Conservation (phyloP, 164 flowering plant species). For the Chimonanthus salicifolius region DNA sequence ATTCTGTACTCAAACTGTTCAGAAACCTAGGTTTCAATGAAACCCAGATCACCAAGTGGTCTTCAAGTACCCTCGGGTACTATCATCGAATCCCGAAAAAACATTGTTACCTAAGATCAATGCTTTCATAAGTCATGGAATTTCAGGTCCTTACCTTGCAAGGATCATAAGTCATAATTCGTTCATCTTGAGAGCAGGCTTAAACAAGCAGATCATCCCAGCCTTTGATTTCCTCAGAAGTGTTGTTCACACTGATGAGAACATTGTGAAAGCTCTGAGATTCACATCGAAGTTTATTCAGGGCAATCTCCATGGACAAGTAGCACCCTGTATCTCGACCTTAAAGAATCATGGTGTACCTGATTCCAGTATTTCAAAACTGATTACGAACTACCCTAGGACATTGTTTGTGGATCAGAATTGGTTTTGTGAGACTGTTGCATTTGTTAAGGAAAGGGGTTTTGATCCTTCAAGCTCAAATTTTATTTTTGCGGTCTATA, state of each 20-base stretch:
- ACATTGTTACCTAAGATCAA: background rate
- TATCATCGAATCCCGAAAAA: background rate
- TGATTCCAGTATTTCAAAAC: background rate
- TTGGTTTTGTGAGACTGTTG: background rate
- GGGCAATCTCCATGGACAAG: background rate
- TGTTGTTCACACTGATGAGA: background rate
- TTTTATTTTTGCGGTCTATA: background rate
- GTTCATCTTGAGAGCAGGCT: background rate
- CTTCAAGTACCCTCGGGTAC: background rate
- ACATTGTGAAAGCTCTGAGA: background rate
- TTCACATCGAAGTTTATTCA: too few relatives aligned
- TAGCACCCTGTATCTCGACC: background rate
- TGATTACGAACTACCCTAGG: background rate
- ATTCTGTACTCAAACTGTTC: too few relatives aligned
- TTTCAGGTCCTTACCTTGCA: conserved; percentile 1
- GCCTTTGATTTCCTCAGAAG: background rate
- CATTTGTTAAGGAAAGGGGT: background rate
- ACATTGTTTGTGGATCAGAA: background rate
- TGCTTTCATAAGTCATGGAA: background rate
- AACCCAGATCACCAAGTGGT: background rate
- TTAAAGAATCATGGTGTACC: background rate
- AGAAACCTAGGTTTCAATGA: too few relatives aligned
- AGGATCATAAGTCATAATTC: background rate
- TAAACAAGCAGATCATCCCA: background rate
- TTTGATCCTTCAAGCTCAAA: background rate